Evolutionary conservation across 257 asterid genomes (phyloP), one percentile per base, ranked within the genome.

Genomic region (Solanum tarapatanum): DNA sequence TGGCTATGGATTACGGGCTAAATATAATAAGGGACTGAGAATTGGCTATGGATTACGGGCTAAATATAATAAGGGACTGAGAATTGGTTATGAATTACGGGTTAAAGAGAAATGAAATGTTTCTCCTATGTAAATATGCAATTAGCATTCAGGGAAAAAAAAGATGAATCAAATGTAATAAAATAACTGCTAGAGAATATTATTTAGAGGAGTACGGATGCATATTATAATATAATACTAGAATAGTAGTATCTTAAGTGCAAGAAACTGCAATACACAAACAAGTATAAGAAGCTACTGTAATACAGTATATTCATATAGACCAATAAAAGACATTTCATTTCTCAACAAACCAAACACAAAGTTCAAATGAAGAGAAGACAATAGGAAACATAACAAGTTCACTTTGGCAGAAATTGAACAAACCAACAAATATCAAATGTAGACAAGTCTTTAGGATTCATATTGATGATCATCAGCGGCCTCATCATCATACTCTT

Each of bases 401-500:
- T 80, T 32, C 85, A 80, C 85, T 45, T 45, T 45, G 37, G 68
- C 39, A 45, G 85, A 80, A 80, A 80, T 7, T 45, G 37, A 45
- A 80, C 85, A 80, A 80, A 80, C 39, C 28, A 80, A 48, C 37
- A 79, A 79, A 79, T 79, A 80, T 80, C 35, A 33, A 80, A 80
- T 80, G 62, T 45, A 80, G 64, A 80, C 10, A 80, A 2, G 85
- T 26, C 26, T 23, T 90, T 84, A 92, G 84, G 55, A 74, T 55
- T 93, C 94, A 43, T 89, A 92, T 2, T 90, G 91, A 28, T 90
- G 91, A 30, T 92, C 94, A 11, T 91, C 93, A 36, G 1, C 90
- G 8, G 86, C 92, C 58, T 86, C 93, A 1, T 93, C 94, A 5
- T 92, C 92, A 19, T 91, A 89, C 4, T 93, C 94, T 23, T 90